A percentile compares a stretch with the other conserved stretches of the same genome.
Conservation (phyloP, 2,329 filamentous ascomycete species). For the Fusarium mangiferae region DNA sequence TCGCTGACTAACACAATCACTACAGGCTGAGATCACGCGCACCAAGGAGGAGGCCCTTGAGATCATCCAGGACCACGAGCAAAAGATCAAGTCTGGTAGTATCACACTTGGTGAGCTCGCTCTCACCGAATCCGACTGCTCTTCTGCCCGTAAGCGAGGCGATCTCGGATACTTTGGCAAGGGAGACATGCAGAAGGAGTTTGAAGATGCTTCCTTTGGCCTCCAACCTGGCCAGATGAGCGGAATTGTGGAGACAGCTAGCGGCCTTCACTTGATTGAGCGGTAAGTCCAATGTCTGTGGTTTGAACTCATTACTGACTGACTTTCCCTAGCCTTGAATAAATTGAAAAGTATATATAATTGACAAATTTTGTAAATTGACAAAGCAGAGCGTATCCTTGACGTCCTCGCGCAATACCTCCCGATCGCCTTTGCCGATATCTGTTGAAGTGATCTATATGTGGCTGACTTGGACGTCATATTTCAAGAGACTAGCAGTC, state of each 20-base stretch:
- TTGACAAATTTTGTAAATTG: slow-evolving; percentile 25
- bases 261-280: slow-evolving; percentile 94
- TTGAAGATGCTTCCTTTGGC: slow-evolving; percentile 95
- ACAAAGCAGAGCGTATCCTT: slow-evolving; percentile 29
- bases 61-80: slow-evolving; percentile 80
- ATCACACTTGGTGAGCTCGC: slow-evolving; percentile 83
- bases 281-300: slow-evolving; percentile 67
- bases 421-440: neutral
- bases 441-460: slow-evolving; percentile 9
- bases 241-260: slow-evolving; percentile 88
- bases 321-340: slow-evolving; percentile 27
- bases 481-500: neutral
- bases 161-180: slow-evolving; percentile 95
- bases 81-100: slow-evolving; percentile 77
- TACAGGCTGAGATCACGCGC: slow-evolving; percentile 80
- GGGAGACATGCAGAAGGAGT: slow-evolving; percentile 98
- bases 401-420: neutral
- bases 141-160: slow-evolving; percentile 91
- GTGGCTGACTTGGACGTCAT: neutral
- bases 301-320: neutral
- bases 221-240: slow-evolving; percentile 89
- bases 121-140: slow-evolving; percentile 91
- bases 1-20: neutral
- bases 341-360: slow-evolving; percentile 28
- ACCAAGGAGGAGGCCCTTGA: slow-evolving; percentile 85